phyloP scores from a whole-genome alignment of 805 yeast species.

The Pichia nanzhaoensis region DNA sequence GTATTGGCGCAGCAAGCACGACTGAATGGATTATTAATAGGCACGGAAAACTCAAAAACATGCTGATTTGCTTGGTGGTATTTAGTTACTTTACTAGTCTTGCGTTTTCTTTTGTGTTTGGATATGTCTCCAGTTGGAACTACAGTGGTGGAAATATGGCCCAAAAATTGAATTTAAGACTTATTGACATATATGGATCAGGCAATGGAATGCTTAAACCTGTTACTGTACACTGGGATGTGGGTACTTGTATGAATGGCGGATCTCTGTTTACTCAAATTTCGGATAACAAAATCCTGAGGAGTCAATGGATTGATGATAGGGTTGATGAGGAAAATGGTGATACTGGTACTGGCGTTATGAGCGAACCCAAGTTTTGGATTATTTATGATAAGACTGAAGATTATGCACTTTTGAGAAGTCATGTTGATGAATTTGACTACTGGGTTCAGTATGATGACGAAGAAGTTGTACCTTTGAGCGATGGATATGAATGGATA shows the following conservation, averaged over 20 bases:
- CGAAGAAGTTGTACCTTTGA: conserved; percentile 20
- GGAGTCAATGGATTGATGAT: not conserved
- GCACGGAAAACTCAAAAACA: not conserved
- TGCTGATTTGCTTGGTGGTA: conserved; percentile 25
- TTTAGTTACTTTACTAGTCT: conserved; percentile 31
- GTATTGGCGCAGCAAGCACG: conserved; percentile 21
- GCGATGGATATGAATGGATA: conserved; percentile 37
- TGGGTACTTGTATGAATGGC: conserved; percentile 84
- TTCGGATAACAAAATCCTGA: conserved; percentile 23
- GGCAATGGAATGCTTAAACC: conserved; percentile 7
- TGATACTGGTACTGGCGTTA: no score
- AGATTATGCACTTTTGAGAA: conserved; percentile 30
- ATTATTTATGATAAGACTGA: conserved; percentile 77
- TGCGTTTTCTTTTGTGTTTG: conserved; percentile 41
- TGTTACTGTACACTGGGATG: conserved; percentile 62
- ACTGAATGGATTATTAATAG: conserved; percentile 4
- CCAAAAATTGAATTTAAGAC: conserved; percentile 36
- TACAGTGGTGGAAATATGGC: conserved; percentile 89
- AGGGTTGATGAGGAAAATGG: not conserved
- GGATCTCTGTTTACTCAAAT: conserved; percentile 68
- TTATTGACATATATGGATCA: conserved; percentile 7
- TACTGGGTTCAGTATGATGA: conserved; percentile 41
- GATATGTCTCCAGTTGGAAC: conserved; percentile 61
- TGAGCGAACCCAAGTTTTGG: conserved; percentile 13
- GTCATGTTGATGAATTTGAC: conserved; percentile 32